phyloP scores from a whole-genome alignment of 768 basidiomycete species.

The Suillus luteus region DNA sequence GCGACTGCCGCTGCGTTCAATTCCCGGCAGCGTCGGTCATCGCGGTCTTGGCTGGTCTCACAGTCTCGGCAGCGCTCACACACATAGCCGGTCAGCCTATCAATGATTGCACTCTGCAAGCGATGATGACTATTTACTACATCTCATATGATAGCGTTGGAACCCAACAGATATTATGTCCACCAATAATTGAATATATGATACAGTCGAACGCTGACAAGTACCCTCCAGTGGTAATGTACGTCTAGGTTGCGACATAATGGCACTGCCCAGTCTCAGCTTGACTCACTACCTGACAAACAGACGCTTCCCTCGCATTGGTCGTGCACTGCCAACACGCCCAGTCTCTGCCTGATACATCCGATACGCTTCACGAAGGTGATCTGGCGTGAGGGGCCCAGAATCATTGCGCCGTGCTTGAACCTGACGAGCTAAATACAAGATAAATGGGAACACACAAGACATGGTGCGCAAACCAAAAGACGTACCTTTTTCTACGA shows the following conservation, averaged over 20 bases:
- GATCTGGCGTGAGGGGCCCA: conserved; percentile 85
- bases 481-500: conserved; percentile 76
- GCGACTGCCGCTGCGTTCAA: conserved; percentile 3
- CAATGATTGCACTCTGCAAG: neutral
- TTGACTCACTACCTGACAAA: conserved; percentile 47
- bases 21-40: conserved; percentile 3
- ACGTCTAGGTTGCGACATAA: neutral
- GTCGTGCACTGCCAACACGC: conserved; percentile 74
- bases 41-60: neutral
- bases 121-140: neutral
- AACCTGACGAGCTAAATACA: conserved; percentile 64
- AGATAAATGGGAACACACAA: neutral
- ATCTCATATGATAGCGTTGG: neutral
- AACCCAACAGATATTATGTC: neutral
- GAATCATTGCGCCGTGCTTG: conserved; percentile 71
- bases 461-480: neutral
- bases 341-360: conserved; percentile 82
- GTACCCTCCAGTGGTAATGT: neutral
- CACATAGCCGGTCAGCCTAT: neutral
- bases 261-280: neutral
- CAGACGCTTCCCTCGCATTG: conserved; percentile 66
- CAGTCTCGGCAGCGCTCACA: neutral
- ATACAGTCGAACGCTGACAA: neutral
- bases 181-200: neutral
- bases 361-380: conserved; percentile 87